Evolutionary conservation across 2,329 filamentous ascomycete genomes (phyloP).

Genomic region (Penicillium brevicompactum): DNA sequence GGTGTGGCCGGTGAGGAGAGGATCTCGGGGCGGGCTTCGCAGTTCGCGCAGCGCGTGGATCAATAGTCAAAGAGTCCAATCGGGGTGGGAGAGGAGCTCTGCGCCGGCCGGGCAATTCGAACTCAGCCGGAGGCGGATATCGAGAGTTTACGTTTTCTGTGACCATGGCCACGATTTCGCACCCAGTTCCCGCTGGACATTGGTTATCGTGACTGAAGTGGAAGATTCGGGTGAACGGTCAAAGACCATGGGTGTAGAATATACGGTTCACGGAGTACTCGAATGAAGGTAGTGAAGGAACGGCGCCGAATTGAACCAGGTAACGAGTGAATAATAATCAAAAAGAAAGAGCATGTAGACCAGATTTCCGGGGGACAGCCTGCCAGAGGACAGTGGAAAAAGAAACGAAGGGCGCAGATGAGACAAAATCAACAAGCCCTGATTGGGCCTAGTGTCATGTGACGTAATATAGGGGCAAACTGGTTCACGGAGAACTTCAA

Average conservation of each 20-base stretch:
- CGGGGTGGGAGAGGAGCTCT: constrained; percentile 32
- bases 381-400: constrained; percentile 16
- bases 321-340: not conserved
- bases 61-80: constrained; percentile 32
- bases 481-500: not conserved
- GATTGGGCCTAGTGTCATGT: constrained; percentile 16
- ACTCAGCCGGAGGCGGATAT: constrained; percentile 36
- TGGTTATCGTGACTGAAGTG: constrained; percentile 31
- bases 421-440: constrained; percentile 18
- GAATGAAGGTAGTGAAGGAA: not conserved
- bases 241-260: constrained; percentile 1
- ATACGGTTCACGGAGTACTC: not conserved
- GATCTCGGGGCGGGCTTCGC: constrained; percentile 18
- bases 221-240: constrained; percentile 11
- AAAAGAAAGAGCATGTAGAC: constrained; percentile 11
- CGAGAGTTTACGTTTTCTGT: constrained; percentile 43
- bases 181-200: constrained; percentile 44
- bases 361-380: constrained; percentile 11
- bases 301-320: constrained; percentile 4
- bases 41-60: constrained; percentile 28
- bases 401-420: constrained; percentile 13
- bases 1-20: constrained; percentile 22
- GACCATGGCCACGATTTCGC: constrained; percentile 46
- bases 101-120: constrained; percentile 33
- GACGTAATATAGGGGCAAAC: constrained; percentile 14